phyloP scores from a whole-genome alignment of 305 asterid genomes.

The Withania somnifera region DNA sequence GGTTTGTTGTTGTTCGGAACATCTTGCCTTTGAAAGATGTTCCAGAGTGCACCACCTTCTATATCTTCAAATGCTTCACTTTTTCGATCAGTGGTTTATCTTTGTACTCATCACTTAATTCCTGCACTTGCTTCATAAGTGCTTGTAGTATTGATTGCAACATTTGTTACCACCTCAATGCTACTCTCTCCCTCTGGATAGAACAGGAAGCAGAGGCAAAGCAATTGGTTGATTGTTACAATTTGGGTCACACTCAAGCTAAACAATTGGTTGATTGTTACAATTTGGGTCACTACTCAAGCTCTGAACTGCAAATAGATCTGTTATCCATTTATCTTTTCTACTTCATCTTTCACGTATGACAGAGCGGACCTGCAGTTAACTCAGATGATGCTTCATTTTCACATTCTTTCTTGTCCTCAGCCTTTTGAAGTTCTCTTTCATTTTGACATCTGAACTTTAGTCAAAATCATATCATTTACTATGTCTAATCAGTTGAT shows the following conservation, averaged over 20 bases:
- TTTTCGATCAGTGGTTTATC: neutral
- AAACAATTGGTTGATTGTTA: neutral
- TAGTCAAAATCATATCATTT: too few relatives aligned
- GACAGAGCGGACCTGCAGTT: neutral
- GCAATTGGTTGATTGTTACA: neutral
- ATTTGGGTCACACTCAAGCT: neutral
- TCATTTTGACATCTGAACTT: slow-evolving; percentile 51
- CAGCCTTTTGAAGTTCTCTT: slow-evolving; percentile 24
- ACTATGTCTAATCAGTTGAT: slow-evolving; percentile 44
- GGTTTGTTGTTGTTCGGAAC: too few relatives aligned
- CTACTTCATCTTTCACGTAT: neutral
- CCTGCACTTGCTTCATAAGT: slow-evolving; percentile 8
- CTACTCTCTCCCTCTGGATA: slow-evolving; percentile 4
- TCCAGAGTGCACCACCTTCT: slow-evolving; percentile 79
- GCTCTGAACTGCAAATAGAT: neutral
- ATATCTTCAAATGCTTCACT: slow-evolving; percentile 18
- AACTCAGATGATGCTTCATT: neutral
- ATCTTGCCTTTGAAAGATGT: slow-evolving; percentile 72
- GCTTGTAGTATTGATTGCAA: neutral
- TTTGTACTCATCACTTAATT: neutral
- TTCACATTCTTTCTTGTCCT: slow-evolving; percentile 13
- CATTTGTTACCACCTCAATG: slow-evolving; percentile 8
- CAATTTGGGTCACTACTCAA: neutral
- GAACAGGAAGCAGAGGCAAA: neutral
- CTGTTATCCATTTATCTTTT: neutral